Base-by-base conservation (phyloP, 805 yeast genomes). In the Saturnispora besseyi region DNA sequence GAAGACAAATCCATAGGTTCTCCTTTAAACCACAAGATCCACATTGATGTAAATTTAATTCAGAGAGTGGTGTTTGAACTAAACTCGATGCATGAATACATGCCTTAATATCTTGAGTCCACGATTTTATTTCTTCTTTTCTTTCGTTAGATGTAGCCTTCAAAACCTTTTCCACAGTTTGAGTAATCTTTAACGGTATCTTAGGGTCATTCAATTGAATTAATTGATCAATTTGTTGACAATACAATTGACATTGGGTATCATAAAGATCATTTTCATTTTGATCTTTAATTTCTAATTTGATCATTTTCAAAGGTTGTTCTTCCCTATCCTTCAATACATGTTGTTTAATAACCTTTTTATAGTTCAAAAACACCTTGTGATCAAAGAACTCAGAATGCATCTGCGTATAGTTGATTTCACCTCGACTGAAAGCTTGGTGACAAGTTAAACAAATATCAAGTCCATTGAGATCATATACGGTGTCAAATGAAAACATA, bases 1-100 rank as follows among this genome's bases (percentile, higher is more conserved):
- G 77, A 43, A 93, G 67, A 69, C 99, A 93, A 15, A 93, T 72
- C 99, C 99, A 93, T 44, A 93, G 67, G 62, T 93, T 93, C 55
- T 82, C 85, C 30, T 67, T 65, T 55, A 93, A 70, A 1, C 76
- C 85, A 68, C 95, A 86, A 10, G 63, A 63, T 3, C 57, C 54
- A 63, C 95, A 86, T 45, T 75, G 60, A 0, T 70, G 53, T 4
- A 75, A 54, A 32, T 76, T 71, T 3, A 63, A 24, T 44, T 59
- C 26, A n/a, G 50, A 45, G 2, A 56, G 7, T 4, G 59, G 55
- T 0, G 50, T 42, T 53, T 80, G 84, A 33, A 65, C 60, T 31
- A 87, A 69, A n/a, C 70, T 71, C 33, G 74, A 65, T 0, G 90
- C 78, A 62, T 93, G 99, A 41, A 71, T 76, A 63, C 99, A 93